A percentile compares a stretch with the other conserved stretches of the same genome.
Conservation (phyloP, 495 filamentous ascomycete species). For the Aspergillus coremiiformis region DNA sequence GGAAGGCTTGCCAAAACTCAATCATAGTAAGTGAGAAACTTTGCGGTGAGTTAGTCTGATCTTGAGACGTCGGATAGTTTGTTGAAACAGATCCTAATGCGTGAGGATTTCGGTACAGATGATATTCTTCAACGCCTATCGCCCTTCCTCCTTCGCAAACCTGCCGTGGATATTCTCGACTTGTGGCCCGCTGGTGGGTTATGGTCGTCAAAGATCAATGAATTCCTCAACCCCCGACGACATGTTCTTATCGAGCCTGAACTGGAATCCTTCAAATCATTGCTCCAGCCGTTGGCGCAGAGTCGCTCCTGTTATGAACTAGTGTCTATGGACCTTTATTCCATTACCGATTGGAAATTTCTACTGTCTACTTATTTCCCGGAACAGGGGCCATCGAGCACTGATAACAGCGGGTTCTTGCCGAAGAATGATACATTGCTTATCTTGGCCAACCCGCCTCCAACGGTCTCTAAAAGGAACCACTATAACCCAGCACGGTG, state of each 20-base stretch:
- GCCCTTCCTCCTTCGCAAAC: conserved; percentile 53
- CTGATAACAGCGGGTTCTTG: conserved; percentile 20
- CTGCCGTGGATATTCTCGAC: conserved; percentile 74
- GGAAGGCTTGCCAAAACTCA: not conserved
- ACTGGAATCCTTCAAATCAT: conserved; percentile 40
- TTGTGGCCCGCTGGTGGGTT: conserved; percentile 70
- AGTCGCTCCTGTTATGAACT: conserved; percentile 48
- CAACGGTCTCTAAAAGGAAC: conserved; percentile 23
- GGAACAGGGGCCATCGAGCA: conserved; percentile 19
- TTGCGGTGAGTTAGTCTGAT: conserved; percentile 54
- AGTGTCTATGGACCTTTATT: conserved; percentile 37
- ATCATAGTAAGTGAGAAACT: conserved; percentile 52
- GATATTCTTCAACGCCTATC: conserved; percentile 46
- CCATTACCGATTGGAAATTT: conserved; percentile 42
- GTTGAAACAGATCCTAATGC: not conserved
- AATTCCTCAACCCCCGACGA: conserved; percentile 62
- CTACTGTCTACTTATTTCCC: conserved; percentile 38
- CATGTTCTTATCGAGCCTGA: conserved; percentile 76
- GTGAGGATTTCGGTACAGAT: conserved; percentile 26
- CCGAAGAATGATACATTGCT: conserved; percentile 59
- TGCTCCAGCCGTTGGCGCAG: conserved; percentile 56
- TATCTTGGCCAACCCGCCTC: conserved; percentile 51
- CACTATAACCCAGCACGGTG: conserved; percentile 33
- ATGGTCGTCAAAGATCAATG: conserved; percentile 68
- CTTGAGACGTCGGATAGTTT: not conserved